These are phyloP conservation scores for Botryotinia convoluta DNA, from an alignment of 2,329 filamentous ascomycete genomes.

Conservation along the genomic window DNA sequence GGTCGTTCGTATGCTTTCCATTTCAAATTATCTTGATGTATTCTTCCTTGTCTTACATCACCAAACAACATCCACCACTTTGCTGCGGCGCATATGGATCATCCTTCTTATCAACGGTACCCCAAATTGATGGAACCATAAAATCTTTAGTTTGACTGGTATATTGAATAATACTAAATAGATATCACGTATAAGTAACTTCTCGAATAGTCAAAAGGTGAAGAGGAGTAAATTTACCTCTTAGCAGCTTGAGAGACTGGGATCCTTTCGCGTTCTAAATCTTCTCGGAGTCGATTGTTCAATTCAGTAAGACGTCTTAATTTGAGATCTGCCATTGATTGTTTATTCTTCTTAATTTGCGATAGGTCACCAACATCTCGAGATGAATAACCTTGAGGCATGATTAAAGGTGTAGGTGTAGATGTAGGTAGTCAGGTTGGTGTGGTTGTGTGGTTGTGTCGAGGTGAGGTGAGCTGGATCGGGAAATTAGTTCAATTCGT, in stretches of 20 bases:
- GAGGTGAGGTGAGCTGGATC: not conserved
- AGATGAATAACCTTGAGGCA: slow-evolving; percentile 65
- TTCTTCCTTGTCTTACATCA: slow-evolving; percentile 65
- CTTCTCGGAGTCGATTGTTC: slow-evolving; percentile 92
- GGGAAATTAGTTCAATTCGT: slow-evolving; percentile 16
- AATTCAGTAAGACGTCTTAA: slow-evolving; percentile 93
- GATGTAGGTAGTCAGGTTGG: not conserved
- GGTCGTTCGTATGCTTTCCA: slow-evolving; percentile 22
- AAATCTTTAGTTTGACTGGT: slow-evolving; percentile 98
- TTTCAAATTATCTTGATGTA: slow-evolving; percentile 13
- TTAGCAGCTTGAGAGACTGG: slow-evolving; percentile 91
- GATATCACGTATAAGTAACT: slow-evolving; percentile 11
- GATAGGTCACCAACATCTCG: slow-evolving; percentile 65
- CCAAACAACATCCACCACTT: slow-evolving; percentile 81
- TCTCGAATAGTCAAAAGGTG: not conserved
- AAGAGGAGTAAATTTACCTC: slow-evolving; percentile 56
- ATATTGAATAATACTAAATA: slow-evolving; percentile 84
- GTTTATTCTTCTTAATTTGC: slow-evolving; percentile 87
- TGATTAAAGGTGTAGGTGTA: slow-evolving; percentile 30
- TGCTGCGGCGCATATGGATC: slow-evolving; percentile 98
- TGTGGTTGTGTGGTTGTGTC: not conserved
- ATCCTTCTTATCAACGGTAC: slow-evolving; percentile 87
- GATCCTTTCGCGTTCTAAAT: slow-evolving; percentile 91
- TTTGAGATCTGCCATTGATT: slow-evolving; percentile 99
- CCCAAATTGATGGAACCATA: slow-evolving; percentile 97